Evolutionary conservation across 2,329 filamentous ascomycete species (phyloP).

Genomic region (Taxawa tesnikishii): DNA sequence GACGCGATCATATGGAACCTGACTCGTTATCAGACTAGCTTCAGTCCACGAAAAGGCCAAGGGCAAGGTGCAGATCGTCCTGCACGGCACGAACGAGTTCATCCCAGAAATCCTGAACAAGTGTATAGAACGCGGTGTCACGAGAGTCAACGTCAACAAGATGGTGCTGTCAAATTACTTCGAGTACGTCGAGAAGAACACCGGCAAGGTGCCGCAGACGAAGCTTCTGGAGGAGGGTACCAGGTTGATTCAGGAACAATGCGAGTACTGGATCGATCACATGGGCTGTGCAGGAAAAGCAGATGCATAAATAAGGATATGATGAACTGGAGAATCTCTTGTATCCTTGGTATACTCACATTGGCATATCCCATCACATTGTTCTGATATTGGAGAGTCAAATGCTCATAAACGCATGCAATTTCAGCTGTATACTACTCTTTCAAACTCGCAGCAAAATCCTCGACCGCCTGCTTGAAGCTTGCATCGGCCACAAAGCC

Average conservation of each 20-base stretch:
- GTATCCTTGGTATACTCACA: too few relatives aligned
- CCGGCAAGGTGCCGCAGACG: slow-evolving; percentile 40
- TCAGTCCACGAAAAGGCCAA: slow-evolving; percentile 37
- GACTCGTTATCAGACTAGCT: slow-evolving; percentile 19
- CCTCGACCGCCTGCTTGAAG: slow-evolving; percentile 33
- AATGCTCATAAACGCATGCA: too few relatives aligned
- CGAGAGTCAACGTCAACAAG: slow-evolving; percentile 49
- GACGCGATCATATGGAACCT: not conserved
- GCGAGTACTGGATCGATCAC: slow-evolving; percentile 45
- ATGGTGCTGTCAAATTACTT: slow-evolving; percentile 40
- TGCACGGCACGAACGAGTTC: slow-evolving; percentile 49
- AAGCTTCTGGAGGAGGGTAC: slow-evolving; percentile 43
- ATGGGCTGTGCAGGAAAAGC: slow-evolving; percentile 26
- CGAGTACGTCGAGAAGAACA: slow-evolving; percentile 34
- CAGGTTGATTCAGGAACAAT: slow-evolving; percentile 40
- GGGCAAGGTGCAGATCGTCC: slow-evolving; percentile 37
- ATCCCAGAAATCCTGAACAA: slow-evolving; percentile 40
- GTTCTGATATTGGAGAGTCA: too few relatives aligned
- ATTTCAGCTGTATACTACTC: slow-evolving; percentile 5
- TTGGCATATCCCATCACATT: too few relatives aligned
- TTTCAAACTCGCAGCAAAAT: slow-evolving; percentile 19
- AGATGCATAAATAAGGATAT: not conserved
- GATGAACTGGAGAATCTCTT: too few relatives aligned
- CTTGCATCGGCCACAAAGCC: slow-evolving; percentile 38
- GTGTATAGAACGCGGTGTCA: slow-evolving; percentile 43